These are phyloP conservation scores for Metschnikowia gruessii DNA, from an alignment of 805 yeast species.

Conservation along the genomic window DNA sequence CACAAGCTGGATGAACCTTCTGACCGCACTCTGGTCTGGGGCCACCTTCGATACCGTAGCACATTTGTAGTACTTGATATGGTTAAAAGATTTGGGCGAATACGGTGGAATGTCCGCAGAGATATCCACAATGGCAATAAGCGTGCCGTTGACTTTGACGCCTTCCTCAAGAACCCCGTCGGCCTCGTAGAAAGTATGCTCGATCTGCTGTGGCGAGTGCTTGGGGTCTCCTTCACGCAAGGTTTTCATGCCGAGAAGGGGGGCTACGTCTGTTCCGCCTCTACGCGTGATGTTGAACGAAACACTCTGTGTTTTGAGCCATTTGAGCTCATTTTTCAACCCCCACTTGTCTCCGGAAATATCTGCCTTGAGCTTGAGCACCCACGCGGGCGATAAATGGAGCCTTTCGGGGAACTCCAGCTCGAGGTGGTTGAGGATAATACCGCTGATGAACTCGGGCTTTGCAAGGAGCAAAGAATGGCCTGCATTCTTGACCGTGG, in stretches of 20 bases:
- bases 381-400: conserved; percentile 69
- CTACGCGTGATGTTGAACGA: conserved; percentile 39
- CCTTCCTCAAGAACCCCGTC: conserved; percentile 23
- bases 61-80: conserved; percentile 62
- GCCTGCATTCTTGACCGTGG: conserved; percentile 50
- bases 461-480: conserved; percentile 62
- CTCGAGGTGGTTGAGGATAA: conserved; percentile 56
- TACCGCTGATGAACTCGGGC: conserved; percentile 63
- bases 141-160: conserved; percentile 27
- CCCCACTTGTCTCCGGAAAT: conserved; percentile 76
- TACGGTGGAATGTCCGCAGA: conserved; percentile 71
- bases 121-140: conserved; percentile 64
- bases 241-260: conserved; percentile 71
- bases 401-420: conserved; percentile 44
- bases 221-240: conserved; percentile 57
- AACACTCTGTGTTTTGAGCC: conserved; percentile 56
- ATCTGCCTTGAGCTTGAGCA: conserved; percentile 57
- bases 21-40: conserved; percentile 59
- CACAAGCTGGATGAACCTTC: conserved; percentile 52
- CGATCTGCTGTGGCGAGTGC: conserved; percentile 60
- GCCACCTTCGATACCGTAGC: conserved; percentile 78
- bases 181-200: conserved; percentile 38
- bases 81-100: conserved; percentile 52
- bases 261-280: conserved; percentile 35
- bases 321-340: conserved; percentile 68